These are phyloP conservation scores for Termitomyces heimii DNA, from an alignment of 768 basidiomycete genomes.

Conservation along the genomic window DNA sequence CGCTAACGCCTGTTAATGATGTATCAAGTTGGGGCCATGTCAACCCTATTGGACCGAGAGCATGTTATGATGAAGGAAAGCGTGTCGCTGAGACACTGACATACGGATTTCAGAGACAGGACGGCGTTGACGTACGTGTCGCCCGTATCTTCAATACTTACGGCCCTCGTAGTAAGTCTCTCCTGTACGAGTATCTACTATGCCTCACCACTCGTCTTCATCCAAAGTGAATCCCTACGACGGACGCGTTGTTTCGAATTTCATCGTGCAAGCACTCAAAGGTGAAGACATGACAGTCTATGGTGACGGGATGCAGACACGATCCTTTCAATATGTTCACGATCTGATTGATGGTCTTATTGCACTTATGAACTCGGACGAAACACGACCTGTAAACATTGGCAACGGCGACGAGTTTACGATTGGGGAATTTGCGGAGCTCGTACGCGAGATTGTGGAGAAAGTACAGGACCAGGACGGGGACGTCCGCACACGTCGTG, in stretches of 20 bases:
- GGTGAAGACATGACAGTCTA: constrained; percentile 98
- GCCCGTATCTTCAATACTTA: constrained; percentile 99
- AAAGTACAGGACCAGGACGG: constrained; percentile 88
- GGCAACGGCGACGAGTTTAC: constrained; percentile 96
- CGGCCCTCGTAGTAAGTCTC: constrained; percentile 67
- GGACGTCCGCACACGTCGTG: constrained; percentile 38
- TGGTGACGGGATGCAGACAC: constrained; percentile 89
- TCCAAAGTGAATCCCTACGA: constrained; percentile 87
- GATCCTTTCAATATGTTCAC: constrained; percentile 98
- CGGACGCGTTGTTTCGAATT: constrained; percentile 98
- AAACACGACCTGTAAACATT: constrained; percentile 93
- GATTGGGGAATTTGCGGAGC: constrained; percentile 88
- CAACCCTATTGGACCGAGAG: constrained; percentile 96
- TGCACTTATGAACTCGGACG: constrained; percentile 90
- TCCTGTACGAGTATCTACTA: background rate
- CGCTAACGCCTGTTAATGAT: constrained; percentile 9
- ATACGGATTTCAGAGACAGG: constrained; percentile 93
- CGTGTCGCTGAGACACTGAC: constrained; percentile 97
- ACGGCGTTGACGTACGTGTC: constrained; percentile 93
- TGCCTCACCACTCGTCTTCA: constrained; percentile 19
- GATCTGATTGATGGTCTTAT: constrained; percentile 94
- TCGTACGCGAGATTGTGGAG: constrained; percentile 89
- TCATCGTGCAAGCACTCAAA: constrained; percentile 94
- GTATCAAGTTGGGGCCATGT: constrained; percentile 87
- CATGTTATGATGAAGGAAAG: constrained; percentile 99